These are phyloP conservation scores for Somion occarium DNA, from an alignment of 1,284 basidiomycete genomes.

Conservation along the genomic window DNA sequence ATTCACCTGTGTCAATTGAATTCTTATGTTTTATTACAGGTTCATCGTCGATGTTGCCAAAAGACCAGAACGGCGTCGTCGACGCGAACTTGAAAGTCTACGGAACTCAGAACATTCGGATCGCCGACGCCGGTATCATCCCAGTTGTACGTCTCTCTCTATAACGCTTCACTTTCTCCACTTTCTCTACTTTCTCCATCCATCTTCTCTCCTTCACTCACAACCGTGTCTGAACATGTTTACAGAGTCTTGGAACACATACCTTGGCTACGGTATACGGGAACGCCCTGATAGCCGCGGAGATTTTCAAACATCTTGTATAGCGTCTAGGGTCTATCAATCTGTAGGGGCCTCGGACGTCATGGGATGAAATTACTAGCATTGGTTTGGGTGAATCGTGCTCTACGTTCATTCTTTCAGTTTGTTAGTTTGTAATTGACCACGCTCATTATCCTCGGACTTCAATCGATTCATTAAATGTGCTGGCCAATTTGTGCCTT, in stretches of 20 bases:
- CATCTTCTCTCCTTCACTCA: too few species aligned
- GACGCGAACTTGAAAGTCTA: conserved; percentile 16
- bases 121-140: conserved; percentile 16
- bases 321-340: too few species aligned
- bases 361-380: too few species aligned
- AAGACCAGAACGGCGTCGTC: conserved; percentile 13
- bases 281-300: neutral
- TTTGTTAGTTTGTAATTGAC: too few species aligned
- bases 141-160: conserved; percentile 3
- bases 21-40: neutral
- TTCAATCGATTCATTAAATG: too few species aligned
- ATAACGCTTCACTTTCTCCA: neutral
- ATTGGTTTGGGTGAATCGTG: too few species aligned
- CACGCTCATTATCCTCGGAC: too few species aligned
- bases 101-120: conserved; percentile 15
- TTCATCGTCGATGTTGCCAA: neutral
- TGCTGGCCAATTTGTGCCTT: too few species aligned
- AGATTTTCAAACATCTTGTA: neutral
- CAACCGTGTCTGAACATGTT: too few species aligned
- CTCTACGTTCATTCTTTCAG: too few species aligned
- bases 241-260: neutral
- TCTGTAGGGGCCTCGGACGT: too few species aligned
- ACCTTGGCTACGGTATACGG: neutral
- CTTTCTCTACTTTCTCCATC: too few species aligned
- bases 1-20: neutral